Evolutionary conservation across 2,329 filamentous ascomycete genomes (phyloP), one percentile per base, ranked within the genome.

Genomic region (Hysterium pulicare): DNA sequence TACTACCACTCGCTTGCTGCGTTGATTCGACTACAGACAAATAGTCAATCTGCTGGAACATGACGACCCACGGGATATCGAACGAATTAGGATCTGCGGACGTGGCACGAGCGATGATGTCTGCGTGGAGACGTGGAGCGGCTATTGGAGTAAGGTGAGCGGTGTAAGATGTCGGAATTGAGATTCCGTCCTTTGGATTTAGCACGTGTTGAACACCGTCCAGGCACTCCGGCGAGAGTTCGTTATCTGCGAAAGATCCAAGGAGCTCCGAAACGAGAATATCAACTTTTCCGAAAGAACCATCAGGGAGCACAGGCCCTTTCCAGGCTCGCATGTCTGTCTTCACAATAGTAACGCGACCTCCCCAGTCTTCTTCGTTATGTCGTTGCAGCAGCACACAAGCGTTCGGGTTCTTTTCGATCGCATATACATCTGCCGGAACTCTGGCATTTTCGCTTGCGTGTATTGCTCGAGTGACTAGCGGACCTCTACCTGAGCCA

Each of bases 321-420:
- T 87, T 86, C 94, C 94, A 98, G 46, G 85, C 85, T 37, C 93
- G 84, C 93, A 98, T 98, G 64, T 98, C 93, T 1, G 90, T 95
- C 70, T 95, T 94, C 51, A 97, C 84, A 23, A 98, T 81, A 2
- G 84, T 90, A 16, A 96, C 91, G 40, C 78, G 78, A 17, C 83
- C 82, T 44, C 74, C 77, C 93, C 93, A 98, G n/a, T 70, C 62
- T 15, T 77, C 80, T 50, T 84, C 76, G 59, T 97, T 97, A 61
- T 94, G 89, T 19, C 87, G 79, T 48, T 95, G 82, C 2, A 98
- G 79, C 51, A 96, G 83, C 5, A 98, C 90, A 62, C 91, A 97
- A 1, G 93, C 93, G 60, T 98, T 97, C 3, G 89, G 93, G 67
- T 98, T 98, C 77, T 98, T 98, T 69, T 98, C 93, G 3, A 98